Percentiles rank a stretch among this genome's conserved stretches.
These are phyloP conservation scores for Straminergon stramineum DNA, from an alignment of 225 moss, liverwort and hornwort genomes.

Conservation along the genomic window DNA sequence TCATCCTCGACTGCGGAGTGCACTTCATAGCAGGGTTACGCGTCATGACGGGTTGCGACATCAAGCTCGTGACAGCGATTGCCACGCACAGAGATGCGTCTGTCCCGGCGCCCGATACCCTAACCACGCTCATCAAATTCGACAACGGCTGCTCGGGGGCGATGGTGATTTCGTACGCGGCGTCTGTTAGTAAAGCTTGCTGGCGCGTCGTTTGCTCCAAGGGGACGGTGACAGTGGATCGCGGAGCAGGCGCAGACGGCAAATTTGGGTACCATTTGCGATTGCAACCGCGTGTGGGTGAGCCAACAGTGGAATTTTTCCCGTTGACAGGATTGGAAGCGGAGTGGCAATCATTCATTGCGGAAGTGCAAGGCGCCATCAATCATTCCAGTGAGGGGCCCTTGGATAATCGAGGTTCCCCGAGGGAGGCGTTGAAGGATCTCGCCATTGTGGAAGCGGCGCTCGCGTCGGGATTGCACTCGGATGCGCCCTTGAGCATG, in stretches of 20 bases:
- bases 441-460: slow-evolving; percentile 59
- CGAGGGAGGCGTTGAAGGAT: slow-evolving; percentile 42
- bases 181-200: slow-evolving; percentile 63
- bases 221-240: slow-evolving; percentile 80
- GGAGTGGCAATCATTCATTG: slow-evolving; percentile 34
- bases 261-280: slow-evolving; percentile 53
- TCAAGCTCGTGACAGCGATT: slow-evolving; percentile 51
- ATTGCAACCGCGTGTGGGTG: slow-evolving; percentile 19
- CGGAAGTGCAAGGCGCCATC: slow-evolving; percentile 30
- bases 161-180: slow-evolving; percentile 76
- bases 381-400: not conserved
- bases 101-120: slow-evolving; percentile 72
- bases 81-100: slow-evolving; percentile 60
- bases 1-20: slow-evolving; percentile 86
- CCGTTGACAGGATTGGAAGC: slow-evolving; percentile 38
- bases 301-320: slow-evolving; percentile 4
- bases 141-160: slow-evolving; percentile 78
- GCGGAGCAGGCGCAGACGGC: slow-evolving; percentile 39
- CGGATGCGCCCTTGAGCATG: slow-evolving; percentile 44
- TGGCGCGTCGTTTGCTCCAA: slow-evolving; percentile 77
- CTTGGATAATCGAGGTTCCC: slow-evolving; percentile 26
- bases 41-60: slow-evolving; percentile 61
- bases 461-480: slow-evolving; percentile 42
- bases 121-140: slow-evolving; percentile 68
- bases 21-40: slow-evolving; percentile 89